Percentiles rank a stretch among this genome's conserved stretches.
These are phyloP conservation scores for Rutidosis leptorrhynchoides DNA, from an alignment of 129 eudicot species.

Conservation along the genomic window DNA sequence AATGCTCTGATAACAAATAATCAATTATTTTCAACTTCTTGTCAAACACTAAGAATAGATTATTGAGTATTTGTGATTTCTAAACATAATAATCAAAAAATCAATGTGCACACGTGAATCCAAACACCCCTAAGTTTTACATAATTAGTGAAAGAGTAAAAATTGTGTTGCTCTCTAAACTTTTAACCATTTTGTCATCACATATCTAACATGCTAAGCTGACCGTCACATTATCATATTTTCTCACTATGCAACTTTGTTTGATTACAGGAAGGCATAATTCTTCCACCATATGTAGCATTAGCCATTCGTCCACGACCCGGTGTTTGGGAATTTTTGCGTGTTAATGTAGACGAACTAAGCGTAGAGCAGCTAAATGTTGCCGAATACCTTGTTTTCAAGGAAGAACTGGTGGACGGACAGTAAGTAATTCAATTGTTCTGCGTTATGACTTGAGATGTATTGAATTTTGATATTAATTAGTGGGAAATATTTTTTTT, in stretches of 20 bases:
- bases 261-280: constrained; percentile 77
- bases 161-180: too few species aligned
- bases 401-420: constrained; percentile 79
- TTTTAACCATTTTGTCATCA: too few species aligned
- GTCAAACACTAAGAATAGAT: too few species aligned
- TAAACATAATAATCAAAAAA: too few species aligned
- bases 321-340: constrained; percentile 96
- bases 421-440: constrained; percentile 42
- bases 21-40: too few species aligned
- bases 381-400: constrained; percentile 76
- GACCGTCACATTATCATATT: background rate
- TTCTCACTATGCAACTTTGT: background rate
- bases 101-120: too few species aligned
- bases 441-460: background rate
- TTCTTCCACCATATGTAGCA: constrained; percentile 92
- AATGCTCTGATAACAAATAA: too few species aligned
- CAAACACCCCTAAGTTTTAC: too few species aligned
- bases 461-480: background rate
- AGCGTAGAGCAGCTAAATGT: constrained; percentile 76
- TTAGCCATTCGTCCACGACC: constrained; percentile 95
- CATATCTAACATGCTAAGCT: too few species aligned
- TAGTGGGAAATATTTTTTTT: background rate
- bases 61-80: too few species aligned
- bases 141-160: too few species aligned
- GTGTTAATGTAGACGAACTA: constrained; percentile 80